Evolutionary conservation across 805 yeast species (phyloP).

Genomic region (Suhomyces sp.): DNA sequence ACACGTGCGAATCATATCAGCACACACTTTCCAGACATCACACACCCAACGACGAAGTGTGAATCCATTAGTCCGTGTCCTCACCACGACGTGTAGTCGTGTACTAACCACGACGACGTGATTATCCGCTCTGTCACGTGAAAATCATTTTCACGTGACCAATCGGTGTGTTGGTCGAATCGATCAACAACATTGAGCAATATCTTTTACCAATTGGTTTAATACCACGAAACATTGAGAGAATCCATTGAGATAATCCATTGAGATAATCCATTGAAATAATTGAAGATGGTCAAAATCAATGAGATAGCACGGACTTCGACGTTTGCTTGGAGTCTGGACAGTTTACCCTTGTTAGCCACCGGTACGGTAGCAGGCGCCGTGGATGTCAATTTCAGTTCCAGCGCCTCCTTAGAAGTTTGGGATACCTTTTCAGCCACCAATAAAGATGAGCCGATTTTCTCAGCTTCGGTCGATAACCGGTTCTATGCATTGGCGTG

Average conservation of each 20-base stretch:
- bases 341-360: slow-evolving; percentile 69
- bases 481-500: slow-evolving; percentile 78
- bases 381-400: slow-evolving; percentile 81
- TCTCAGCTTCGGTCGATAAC: slow-evolving; percentile 34
- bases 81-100: no score
- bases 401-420: slow-evolving; percentile 72
- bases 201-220: neutral
- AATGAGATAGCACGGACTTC: slow-evolving; percentile 83
- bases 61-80: no score
- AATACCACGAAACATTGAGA: neutral
- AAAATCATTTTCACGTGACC: neutral
- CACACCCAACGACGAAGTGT: no score
- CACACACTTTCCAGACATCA: no score
- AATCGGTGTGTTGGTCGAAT: slow-evolving; percentile 5
- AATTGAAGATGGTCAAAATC: slow-evolving; percentile 64
- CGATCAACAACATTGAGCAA: neutral
- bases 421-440: slow-evolving; percentile 60
- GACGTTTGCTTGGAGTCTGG: slow-evolving; percentile 94
- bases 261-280: neutral
- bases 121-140: neutral
- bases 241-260: neutral
- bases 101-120: neutral
- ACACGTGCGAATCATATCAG: no score
- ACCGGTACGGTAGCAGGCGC: slow-evolving; percentile 97
- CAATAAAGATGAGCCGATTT: slow-evolving; percentile 28